Evolutionary conservation across 805 yeast species (phyloP).

Genomic region (Jamesozyma piceae): DNA sequence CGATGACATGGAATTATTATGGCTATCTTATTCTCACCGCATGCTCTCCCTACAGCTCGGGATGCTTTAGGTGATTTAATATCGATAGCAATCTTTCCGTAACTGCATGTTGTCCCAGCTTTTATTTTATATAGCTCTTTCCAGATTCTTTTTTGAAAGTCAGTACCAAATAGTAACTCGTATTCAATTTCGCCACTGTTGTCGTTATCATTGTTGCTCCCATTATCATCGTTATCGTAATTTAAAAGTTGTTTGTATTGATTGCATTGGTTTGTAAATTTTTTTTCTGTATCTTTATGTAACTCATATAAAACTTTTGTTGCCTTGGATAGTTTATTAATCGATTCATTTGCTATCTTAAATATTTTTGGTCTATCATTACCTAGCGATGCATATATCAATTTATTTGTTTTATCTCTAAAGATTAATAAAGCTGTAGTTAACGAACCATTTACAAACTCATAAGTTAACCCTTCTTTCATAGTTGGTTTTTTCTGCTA

Average conservation of each 20-base stretch:
- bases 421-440: constrained; percentile 12
- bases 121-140: constrained; percentile 22
- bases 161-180: constrained; percentile 33
- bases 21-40: constrained; percentile 34
- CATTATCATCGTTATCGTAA: neutral
- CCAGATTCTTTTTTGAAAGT: constrained; percentile 35
- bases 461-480: constrained; percentile 8
- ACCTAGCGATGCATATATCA: constrained; percentile 17
- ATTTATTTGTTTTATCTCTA: constrained; percentile 6
- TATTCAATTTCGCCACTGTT: constrained; percentile 6
- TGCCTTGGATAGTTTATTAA: constrained; percentile 5
- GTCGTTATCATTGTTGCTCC: neutral
- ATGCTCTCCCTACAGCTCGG: constrained; percentile 36
- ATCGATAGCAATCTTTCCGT: constrained; percentile 28
- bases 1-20: constrained; percentile 38
- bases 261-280: neutral
- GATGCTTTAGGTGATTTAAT: constrained; percentile 26
- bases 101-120: constrained; percentile 28
- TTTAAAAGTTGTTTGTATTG: neutral
- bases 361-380: constrained; percentile 8
- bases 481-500: neutral
- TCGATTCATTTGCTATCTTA: constrained; percentile 7
- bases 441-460: constrained; percentile 8
- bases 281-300: neutral
- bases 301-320: neutral